Base-by-base conservation (phyloP, 768 basidiomycete genomes). In the Coprinopsis sp. region DNA sequence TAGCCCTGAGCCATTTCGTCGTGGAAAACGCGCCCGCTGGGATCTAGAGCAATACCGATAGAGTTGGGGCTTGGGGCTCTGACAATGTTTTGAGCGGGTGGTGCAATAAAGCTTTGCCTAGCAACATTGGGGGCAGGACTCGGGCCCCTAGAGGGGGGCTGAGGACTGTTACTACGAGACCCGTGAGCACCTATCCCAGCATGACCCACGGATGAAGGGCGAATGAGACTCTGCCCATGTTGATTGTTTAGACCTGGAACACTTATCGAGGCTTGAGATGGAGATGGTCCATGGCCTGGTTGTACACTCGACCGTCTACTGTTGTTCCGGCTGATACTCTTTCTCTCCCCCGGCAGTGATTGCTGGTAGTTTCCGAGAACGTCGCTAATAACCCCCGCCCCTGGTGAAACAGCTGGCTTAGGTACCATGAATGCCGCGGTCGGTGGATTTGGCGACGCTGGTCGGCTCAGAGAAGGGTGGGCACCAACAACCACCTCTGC, bases 1-100 rank as follows among this genome's bases (percentile, higher is more conserved):
- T 76, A 79, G 44, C 64, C 69, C 51, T 77, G 77, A 12, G 85
- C 85, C 80, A 92, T 81, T 31, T 78, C 74, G 63, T 95, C 93
- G 50, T 85, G 80, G 28, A 84, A 69, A 4, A 95, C 93, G 12
- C 82, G 76, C 6, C 92, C 93, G 48, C 71, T 78, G 0, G 84
- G 82, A 52, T 91, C 91, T 2, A 95, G 70, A 2, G 81, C 76
- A 50, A 95, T 94, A 3, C 93, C 91, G 3, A 90, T 74, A n/a
- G 73, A 72, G 48, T 86, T 90, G 24, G 85, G 85, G 47, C 84
- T 89, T 12, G 84, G 72, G n/a, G 83, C 73, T 1, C 85, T 77
- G 31, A 68, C 52, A 56, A 69, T 63, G 2, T 57, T 52, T 36
- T 64, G 58, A 12, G 62, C 50, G 27, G 70, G 62, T n/a, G 73